Conservation (phyloP, 2,329 filamentous ascomycete genomes). For the Setomelanomma holmii region DNA sequence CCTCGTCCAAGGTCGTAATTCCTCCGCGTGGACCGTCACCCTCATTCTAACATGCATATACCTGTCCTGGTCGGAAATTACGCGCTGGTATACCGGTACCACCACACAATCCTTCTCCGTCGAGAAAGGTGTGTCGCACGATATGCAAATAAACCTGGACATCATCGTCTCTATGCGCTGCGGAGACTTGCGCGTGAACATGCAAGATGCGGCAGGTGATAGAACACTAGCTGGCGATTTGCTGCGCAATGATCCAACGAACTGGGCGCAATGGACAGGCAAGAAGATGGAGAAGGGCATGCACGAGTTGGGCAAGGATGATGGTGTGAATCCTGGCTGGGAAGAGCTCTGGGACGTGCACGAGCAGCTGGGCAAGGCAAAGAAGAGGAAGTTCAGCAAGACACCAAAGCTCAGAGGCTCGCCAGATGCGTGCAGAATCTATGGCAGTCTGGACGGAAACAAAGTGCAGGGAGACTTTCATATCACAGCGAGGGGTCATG, state of each 20-base stretch:
- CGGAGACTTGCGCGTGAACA: constrained; percentile 89
- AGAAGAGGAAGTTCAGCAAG: constrained; percentile 71
- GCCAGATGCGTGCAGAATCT: constrained; percentile 84
- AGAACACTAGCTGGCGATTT: constrained; percentile 81
- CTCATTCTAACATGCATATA: constrained; percentile 77
- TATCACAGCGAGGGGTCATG: constrained; percentile 92
- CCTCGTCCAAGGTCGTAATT: constrained; percentile 80
- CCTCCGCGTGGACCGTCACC: constrained; percentile 91
- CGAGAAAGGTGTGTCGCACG: constrained; percentile 86
- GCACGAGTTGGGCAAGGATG: constrained; percentile 54
- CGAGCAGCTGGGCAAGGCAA: constrained; percentile 81
- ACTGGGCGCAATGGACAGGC: constrained; percentile 80
- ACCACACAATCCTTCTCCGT: constrained; percentile 92
- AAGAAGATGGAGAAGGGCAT: constrained; percentile 66
- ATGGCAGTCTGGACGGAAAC: constrained; percentile 87
- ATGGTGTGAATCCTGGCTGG: constrained; percentile 45
- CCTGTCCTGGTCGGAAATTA: constrained; percentile 79
- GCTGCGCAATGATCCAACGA: constrained; percentile 77
- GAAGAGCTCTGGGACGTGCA: constrained; percentile 84
- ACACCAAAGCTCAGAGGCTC: constrained; percentile 70
- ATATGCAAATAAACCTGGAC: constrained; percentile 94
- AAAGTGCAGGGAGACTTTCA: constrained; percentile 99
- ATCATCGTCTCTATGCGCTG: constrained; percentile 91
- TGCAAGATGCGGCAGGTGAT: constrained; percentile 94
- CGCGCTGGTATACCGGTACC: constrained; percentile 81